These are phyloP conservation scores for Candida chauliodis DNA, from an alignment of 805 yeast genomes.

Conservation along the genomic window DNA sequence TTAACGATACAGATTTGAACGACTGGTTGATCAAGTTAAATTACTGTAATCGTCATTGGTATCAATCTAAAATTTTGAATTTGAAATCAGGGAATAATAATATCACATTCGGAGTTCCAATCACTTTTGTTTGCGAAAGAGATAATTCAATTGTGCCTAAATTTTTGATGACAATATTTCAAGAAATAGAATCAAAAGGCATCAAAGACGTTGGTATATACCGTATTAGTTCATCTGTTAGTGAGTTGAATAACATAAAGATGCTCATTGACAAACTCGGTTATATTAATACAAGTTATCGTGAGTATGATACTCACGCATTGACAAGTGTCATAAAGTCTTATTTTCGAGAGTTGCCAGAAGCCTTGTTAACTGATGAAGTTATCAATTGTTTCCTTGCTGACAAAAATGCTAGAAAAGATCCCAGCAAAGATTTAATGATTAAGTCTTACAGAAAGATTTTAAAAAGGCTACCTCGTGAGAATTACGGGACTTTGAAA, in stretches of 20 bases:
- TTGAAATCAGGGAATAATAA: constrained; percentile 14
- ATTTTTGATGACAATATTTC: constrained; percentile 61
- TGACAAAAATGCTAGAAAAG: constrained; percentile 16
- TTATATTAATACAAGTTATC: constrained; percentile 46
- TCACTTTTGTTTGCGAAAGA: constrained; percentile 68
- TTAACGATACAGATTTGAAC: constrained; percentile 55
- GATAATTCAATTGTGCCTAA: constrained; percentile 62
- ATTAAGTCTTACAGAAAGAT: constrained; percentile 24
- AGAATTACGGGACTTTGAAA: constrained; percentile 66
- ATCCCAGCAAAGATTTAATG: not conserved
- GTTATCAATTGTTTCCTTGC: constrained; percentile 56
- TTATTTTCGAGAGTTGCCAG: constrained; percentile 82
- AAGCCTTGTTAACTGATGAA: constrained; percentile 68
- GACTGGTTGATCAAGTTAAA: constrained; percentile 65
- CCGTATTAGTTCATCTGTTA: constrained; percentile 58
- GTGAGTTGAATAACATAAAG: constrained; percentile 43
- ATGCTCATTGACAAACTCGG: constrained; percentile 46
- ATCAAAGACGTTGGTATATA: constrained; percentile 88
- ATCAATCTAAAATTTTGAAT: constrained; percentile 39
- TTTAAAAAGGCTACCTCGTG: constrained; percentile 50
- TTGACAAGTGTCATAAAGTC: constrained; percentile 85
- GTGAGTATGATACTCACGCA: constrained; percentile 71
- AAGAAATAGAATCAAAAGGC: constrained; percentile 82
- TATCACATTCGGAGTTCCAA: constrained; percentile 81
- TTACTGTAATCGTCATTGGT: constrained; percentile 55